Percentiles rank a stretch among this genome's conserved stretches.
Conservation (phyloP, 768 basidiomycete genomes). For the Boletus rufocinnamomeus region DNA sequence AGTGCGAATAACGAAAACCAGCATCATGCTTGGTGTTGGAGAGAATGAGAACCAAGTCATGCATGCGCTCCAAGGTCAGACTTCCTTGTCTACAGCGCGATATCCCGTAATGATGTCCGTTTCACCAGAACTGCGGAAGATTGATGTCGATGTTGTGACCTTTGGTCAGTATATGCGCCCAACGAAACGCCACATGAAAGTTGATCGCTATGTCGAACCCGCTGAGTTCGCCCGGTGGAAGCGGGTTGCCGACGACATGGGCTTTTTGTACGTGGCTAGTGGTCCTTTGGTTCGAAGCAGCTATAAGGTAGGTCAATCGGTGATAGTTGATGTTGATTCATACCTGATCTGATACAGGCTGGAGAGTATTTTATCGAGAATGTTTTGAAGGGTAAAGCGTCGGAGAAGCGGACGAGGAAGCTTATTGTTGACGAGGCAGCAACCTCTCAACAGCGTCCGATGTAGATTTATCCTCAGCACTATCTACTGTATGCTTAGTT, state of each 20-base stretch:
- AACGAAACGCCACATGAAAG: conserved; percentile 99
- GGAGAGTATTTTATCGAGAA: conserved; percentile 96
- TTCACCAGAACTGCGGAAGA: conserved; percentile 75
- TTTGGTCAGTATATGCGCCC: conserved; percentile 99
- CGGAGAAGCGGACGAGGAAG: conserved; percentile 41
- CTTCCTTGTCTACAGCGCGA: conserved; percentile 4
- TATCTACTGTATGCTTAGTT: neutral
- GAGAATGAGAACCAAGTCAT: conserved; percentile 83
- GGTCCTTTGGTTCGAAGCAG: conserved; percentile 95
- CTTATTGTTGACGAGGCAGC: conserved; percentile 30
- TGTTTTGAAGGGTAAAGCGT: conserved; percentile 65
- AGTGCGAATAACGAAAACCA: conserved; percentile 92
- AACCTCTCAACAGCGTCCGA: conserved; percentile 4
- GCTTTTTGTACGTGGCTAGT: conserved; percentile 96
- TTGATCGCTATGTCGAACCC: conserved; percentile 93
- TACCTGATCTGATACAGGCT: conserved; percentile 53
- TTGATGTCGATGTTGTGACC: conserved; percentile 94
- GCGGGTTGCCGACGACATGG: conserved; percentile 84
- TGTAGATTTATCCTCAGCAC: conserved; percentile 3
- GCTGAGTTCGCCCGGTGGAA: conserved; percentile 94
- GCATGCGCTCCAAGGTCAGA: conserved; percentile 77
- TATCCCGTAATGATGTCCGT: neutral
- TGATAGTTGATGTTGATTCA: neutral
- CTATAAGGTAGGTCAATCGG: conserved; percentile 76
- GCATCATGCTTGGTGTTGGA: conserved; percentile 97